These are phyloP conservation scores for Diaporthe caulivora DNA, from an alignment of 2,329 filamentous ascomycete species.

Conservation along the genomic window DNA sequence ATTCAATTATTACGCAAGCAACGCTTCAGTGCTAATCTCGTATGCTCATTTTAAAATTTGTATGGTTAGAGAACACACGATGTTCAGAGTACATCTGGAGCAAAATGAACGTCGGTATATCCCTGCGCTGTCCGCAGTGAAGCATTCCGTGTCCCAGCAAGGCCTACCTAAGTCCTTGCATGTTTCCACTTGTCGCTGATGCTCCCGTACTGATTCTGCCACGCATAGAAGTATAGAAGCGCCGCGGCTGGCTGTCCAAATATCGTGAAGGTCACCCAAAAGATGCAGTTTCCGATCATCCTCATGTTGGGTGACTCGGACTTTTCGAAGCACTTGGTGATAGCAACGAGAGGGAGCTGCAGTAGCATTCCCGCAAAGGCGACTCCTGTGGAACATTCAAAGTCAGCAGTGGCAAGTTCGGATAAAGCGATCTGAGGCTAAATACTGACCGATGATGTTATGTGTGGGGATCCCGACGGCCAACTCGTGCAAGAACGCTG, in stretches of 20 bases:
- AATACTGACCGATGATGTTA: conserved; percentile 81
- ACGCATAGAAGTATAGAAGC: conserved; percentile 95
- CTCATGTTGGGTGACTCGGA: conserved; percentile 81
- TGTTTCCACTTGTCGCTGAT: conserved; percentile 63
- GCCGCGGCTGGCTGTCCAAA: conserved; percentile 95
- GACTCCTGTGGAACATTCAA: conserved; percentile 69
- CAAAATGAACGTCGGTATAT: not conserved
- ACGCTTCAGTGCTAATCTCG: not conserved
- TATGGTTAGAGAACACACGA: not conserved
- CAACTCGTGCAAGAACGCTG: conserved; percentile 90
- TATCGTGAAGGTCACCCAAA: conserved; percentile 96
- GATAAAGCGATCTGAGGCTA: not conserved
- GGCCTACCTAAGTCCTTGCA: conserved; percentile 17
- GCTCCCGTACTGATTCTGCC: conserved; percentile 97
- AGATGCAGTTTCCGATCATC: conserved; percentile 90
- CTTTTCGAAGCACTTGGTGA: conserved; percentile 85
- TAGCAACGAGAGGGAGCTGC: conserved; percentile 87
- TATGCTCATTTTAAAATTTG: not conserved
- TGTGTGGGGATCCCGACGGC: conserved; percentile 95
- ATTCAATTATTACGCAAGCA: not conserved
- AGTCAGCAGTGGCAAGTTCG: conserved; percentile 29
- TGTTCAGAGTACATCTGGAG: not conserved
- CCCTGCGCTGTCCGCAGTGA: not conserved
- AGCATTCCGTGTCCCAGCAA: not conserved
- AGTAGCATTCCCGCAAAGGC: conserved; percentile 95